phyloP scores from a whole-genome alignment of 129 eudicot genomes.

The Sambucus nigra region DNA sequence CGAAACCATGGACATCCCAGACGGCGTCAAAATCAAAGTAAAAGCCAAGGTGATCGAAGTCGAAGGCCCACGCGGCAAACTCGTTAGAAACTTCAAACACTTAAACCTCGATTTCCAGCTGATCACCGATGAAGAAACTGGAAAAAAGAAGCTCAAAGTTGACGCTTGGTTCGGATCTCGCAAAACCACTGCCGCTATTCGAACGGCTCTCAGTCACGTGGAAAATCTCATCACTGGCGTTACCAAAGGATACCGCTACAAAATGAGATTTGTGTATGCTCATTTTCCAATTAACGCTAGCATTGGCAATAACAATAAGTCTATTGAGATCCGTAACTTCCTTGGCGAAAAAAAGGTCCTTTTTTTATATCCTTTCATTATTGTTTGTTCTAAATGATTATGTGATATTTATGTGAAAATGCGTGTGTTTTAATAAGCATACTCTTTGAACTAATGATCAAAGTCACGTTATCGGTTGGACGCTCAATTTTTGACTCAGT shows the following conservation, averaged over 20 bases:
- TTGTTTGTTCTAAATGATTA: too few species aligned
- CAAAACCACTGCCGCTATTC: conserved; percentile 30
- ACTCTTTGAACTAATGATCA: too few species aligned
- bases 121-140: conserved; percentile 20
- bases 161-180: conserved; percentile 35
- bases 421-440: too few species aligned
- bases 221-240: conserved; percentile 26
- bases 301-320: conserved; percentile 11
- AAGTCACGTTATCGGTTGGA: too few species aligned
- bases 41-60: conserved; percentile 42
- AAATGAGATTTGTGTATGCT: conserved; percentile 35
- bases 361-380: neutral
- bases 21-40: conserved; percentile 31
- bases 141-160: conserved; percentile 21
- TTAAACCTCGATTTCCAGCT: conserved; percentile 30
- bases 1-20: conserved; percentile 55
- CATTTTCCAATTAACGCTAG: conserved; percentile 34
- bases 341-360: conserved; percentile 34
- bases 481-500: too few species aligned
- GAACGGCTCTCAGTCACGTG: conserved; percentile 29
- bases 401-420: too few species aligned
- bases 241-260: conserved; percentile 31
- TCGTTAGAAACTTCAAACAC: conserved; percentile 37
- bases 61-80: conserved; percentile 28
- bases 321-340: conserved; percentile 37